phyloP scores from a whole-genome alignment of 257 asterid species.

The Lithospermum erythrorhizon region DNA sequence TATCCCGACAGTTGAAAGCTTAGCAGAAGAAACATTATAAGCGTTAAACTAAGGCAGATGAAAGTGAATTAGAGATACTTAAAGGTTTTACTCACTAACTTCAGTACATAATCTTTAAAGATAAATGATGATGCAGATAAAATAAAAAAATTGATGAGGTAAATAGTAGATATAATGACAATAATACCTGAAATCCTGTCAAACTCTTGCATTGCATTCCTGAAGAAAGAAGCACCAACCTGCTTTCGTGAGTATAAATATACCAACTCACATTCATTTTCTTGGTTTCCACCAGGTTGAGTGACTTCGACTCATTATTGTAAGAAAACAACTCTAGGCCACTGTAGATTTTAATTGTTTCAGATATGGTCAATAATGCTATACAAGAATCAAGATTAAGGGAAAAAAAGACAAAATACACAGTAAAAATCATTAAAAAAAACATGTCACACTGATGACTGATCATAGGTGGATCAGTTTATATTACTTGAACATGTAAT shows the following conservation, averaged over 20 bases:
- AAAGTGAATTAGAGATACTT: neutral
- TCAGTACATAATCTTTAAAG: neutral
- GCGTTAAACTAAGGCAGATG: conserved; percentile 15
- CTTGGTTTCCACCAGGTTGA: conserved; percentile 69
- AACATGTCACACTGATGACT: neutral
- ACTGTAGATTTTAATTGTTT: conserved; percentile 38
- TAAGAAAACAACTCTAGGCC: conserved; percentile 71
- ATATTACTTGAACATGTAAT: neutral
- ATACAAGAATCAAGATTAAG: neutral
- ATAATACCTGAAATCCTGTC: conserved; percentile 80
- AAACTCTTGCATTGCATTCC: conserved; percentile 88
- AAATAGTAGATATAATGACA: neutral
- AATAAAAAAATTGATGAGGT: neutral
- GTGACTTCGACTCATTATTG: conserved; percentile 42
- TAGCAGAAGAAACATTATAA: conserved; percentile 16
- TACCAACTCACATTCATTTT: conserved; percentile 69
- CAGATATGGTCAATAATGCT: conserved; percentile 12
- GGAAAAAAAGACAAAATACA: conserved; percentile 2
- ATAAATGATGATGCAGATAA: neutral
- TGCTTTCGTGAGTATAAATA: conserved; percentile 91
- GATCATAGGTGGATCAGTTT: neutral
- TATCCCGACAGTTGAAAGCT: conserved; percentile 87
- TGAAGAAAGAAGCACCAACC: conserved; percentile 89
- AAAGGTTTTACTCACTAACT: neutral
- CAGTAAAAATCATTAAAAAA: neutral